A percentile compares a stretch with the other conserved stretches of the same genome.
phyloP scores from a whole-genome alignment of 495 filamentous ascomycete species.

The Neurospora sp. region DNA sequence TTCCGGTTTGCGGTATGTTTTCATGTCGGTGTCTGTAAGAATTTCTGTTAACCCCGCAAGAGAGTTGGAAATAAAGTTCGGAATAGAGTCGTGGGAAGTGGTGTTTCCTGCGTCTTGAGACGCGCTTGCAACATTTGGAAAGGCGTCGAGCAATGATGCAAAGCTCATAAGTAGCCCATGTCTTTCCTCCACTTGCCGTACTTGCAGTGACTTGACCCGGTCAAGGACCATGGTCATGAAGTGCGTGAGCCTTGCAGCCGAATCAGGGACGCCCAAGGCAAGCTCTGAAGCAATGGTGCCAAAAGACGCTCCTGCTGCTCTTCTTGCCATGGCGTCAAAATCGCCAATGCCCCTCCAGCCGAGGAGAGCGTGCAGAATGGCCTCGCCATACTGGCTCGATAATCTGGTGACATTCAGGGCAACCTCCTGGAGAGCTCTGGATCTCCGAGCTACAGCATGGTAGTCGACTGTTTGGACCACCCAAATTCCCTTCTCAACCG shows the following conservation, averaged over 20 bases:
- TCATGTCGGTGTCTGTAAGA: conserved; percentile 25
- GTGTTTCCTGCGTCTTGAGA: background rate
- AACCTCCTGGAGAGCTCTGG: conserved; percentile 69
- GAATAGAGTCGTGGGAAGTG: background rate
- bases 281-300: conserved; percentile 45
- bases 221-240: conserved; percentile 28
- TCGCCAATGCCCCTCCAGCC: conserved; percentile 82
- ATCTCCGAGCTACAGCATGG: conserved; percentile 79
- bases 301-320: conserved; percentile 59
- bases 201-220: conserved; percentile 38
- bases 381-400: conserved; percentile 56
- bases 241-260: conserved; percentile 17
- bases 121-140: conserved; percentile 14
- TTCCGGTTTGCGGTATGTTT: conserved; percentile 52
- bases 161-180: conserved; percentile 60
- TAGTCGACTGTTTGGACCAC: conserved; percentile 89
- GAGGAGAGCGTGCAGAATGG: conserved; percentile 60
- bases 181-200: conserved; percentile 53
- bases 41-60: conserved; percentile 16
- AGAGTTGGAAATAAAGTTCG: background rate
- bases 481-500: conserved; percentile 65
- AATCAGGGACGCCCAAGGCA: conserved; percentile 7
- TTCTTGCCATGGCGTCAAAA: conserved; percentile 59
- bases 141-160: conserved; percentile 33
- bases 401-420: conserved; percentile 55